A percentile compares a stretch with the other conserved stretches of the same genome.
Evolutionary conservation across 768 basidiomycete genomes (phyloP).

Genomic region (Tulasnella sp.): DNA sequence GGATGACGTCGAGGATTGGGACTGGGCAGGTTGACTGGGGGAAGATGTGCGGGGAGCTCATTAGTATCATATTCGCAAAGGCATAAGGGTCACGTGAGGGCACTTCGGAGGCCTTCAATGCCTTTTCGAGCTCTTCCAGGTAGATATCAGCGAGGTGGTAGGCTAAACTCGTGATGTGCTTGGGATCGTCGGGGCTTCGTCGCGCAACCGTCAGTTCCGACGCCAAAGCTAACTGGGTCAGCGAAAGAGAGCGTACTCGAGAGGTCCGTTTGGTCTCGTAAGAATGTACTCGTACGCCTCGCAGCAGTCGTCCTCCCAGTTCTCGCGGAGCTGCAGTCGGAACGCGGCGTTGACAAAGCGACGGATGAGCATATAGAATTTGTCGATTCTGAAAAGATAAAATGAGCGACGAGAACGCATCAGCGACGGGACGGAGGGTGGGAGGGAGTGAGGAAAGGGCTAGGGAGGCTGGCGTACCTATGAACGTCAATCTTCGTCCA

Average conservation of each 20-base stretch:
- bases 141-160: conserved; percentile 90
- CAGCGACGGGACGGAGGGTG: not conserved
- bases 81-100: conserved; percentile 43
- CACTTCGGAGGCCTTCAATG: conserved; percentile 28
- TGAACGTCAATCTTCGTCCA: conserved; percentile 91
- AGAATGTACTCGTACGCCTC: conserved; percentile 68
- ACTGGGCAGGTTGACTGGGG: conserved; percentile 38
- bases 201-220: not conserved
- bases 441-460: not conserved
- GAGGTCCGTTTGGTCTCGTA: conserved; percentile 63
- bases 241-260: conserved; percentile 56
- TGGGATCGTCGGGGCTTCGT: conserved; percentile 61
- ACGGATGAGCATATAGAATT: conserved; percentile 93
- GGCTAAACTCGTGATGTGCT: conserved; percentile 71
- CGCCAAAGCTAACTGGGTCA: not conserved
- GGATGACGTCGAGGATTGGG: conserved; percentile 54
- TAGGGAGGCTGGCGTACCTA: conserved; percentile 52
- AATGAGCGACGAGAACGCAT: not conserved
- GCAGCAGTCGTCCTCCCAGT: conserved; percentile 61
- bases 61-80: conserved; percentile 34
- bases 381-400: conserved; percentile 69
- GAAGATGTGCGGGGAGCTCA: not conserved
- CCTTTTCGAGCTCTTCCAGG: conserved; percentile 78
- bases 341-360: conserved; percentile 85
- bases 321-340: conserved; percentile 62